Evolutionary conservation across 2,329 filamentous ascomycete species (phyloP).

Genomic region (Fusarium sp.): DNA sequence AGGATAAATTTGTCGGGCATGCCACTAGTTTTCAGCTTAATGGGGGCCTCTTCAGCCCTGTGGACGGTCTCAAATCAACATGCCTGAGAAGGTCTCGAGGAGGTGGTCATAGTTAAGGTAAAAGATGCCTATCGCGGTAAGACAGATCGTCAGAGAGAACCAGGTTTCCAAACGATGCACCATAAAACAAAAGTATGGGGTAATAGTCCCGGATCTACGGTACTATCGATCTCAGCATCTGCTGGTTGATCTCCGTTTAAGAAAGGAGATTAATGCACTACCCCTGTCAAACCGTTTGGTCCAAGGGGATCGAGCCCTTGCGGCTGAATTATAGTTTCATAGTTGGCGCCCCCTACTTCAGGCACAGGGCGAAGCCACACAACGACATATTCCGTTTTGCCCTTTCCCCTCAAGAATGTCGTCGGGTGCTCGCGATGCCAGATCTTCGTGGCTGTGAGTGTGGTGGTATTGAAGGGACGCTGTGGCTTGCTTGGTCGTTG

Average conservation of each 20-base stretch:
- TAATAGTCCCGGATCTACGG: not conserved
- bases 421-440: not conserved
- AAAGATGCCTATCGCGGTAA: not conserved
- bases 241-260: conserved; percentile 7
- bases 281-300: not conserved
- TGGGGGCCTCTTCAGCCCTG: not conserved
- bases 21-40: not conserved
- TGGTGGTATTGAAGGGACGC: not conserved
- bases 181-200: not conserved
- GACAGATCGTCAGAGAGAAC: not conserved
- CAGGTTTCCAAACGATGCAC: not conserved
- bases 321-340: conserved; percentile 19
- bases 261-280: not conserved
- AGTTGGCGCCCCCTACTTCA: conserved; percentile 11
- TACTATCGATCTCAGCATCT: not conserved
- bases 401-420: accelerated
- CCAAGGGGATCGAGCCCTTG: conserved; percentile 4
- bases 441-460: not conserved
- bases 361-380: conserved; percentile 4
- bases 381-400: not conserved
- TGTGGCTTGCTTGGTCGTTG: not conserved
- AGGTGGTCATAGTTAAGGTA: not conserved
- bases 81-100: accelerated
- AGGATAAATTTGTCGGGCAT: not conserved
- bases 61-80: not conserved